Conservation (phyloP, 108 stramenopile genomes). For the Skeletonema costatum region DNA sequence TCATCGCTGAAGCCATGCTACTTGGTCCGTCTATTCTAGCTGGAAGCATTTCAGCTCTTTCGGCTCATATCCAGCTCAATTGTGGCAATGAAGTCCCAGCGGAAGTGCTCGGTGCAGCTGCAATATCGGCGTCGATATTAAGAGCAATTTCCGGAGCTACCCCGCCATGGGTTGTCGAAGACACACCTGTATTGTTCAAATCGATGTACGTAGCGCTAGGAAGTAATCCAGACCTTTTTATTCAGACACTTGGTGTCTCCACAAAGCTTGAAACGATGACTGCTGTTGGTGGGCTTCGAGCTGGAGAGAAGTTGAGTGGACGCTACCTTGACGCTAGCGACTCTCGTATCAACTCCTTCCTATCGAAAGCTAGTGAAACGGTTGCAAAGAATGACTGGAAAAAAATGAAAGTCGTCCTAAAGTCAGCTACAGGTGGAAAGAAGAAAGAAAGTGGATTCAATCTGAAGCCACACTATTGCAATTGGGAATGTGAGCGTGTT, state of each 20-base stretch:
- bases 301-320: constrained; percentile 66
- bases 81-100: constrained; percentile 10
- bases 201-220: constrained; percentile 56
- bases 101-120: constrained; percentile 48
- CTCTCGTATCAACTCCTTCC: constrained; percentile 52
- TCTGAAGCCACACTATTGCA: constrained; percentile 71
- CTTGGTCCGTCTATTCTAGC: constrained; percentile 58
- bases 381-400: constrained; percentile 61
- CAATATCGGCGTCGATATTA: constrained; percentile 67
- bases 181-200: constrained; percentile 55
- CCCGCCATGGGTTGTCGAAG: constrained; percentile 86
- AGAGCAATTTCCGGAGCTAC: constrained; percentile 71
- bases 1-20: constrained; percentile 46
- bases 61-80: constrained; percentile 4
- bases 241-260: constrained; percentile 43
- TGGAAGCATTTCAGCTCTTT: constrained; percentile 6
- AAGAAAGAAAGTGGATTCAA: constrained; percentile 86
- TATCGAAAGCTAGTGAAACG: constrained; percentile 55
- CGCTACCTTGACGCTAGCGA: constrained; percentile 64
- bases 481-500: constrained; percentile 76
- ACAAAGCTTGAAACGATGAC: constrained; percentile 42
- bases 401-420: constrained; percentile 68
- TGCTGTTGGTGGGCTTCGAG: constrained; percentile 45
- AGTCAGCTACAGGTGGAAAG: constrained; percentile 83
- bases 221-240: constrained; percentile 46